Evolutionary conservation across 2,329 filamentous ascomycete genomes (phyloP).

Genomic region (Colletotrichum sp.): DNA sequence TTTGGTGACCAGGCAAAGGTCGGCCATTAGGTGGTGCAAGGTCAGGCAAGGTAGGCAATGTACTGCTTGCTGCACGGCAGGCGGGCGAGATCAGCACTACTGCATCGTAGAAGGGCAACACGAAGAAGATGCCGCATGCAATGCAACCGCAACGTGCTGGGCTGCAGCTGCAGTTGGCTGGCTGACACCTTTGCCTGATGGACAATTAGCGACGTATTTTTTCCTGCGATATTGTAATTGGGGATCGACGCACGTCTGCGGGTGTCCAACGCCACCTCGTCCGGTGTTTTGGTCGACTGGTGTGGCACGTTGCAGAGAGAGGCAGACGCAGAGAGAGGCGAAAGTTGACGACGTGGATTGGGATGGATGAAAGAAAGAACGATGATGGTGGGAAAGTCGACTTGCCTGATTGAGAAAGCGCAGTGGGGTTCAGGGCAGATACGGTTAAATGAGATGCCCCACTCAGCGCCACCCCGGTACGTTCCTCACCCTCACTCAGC

Average conservation of each 20-base stretch:
- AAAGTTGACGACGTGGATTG: neutral
- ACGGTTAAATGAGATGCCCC: slow-evolving; percentile 21
- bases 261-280: neutral
- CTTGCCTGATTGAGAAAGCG: neutral
- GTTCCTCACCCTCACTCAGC: neutral
- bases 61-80: neutral
- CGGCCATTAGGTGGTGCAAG: neutral
- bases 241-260: slow-evolving; percentile 4
- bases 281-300: slow-evolving; percentile 4
- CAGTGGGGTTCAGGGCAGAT: slow-evolving; percentile 1
- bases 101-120: neutral
- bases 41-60: neutral
- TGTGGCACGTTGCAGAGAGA: neutral
- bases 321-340: neutral
- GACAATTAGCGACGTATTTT: neutral
- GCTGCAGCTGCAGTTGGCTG: slow-evolving; percentile 9
- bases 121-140: slow-evolving; percentile 3
- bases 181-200: neutral
- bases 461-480: neutral
- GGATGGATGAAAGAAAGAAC: neutral
- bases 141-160: slow-evolving; percentile 1
- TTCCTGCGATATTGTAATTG: neutral
- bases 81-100: neutral
- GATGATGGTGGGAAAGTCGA: neutral
- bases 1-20: neutral